A percentile compares a stretch with the other conserved stretches of the same genome.
Evolutionary conservation across 768 basidiomycete genomes (phyloP).

Genomic region (Suillus brevipes): DNA sequence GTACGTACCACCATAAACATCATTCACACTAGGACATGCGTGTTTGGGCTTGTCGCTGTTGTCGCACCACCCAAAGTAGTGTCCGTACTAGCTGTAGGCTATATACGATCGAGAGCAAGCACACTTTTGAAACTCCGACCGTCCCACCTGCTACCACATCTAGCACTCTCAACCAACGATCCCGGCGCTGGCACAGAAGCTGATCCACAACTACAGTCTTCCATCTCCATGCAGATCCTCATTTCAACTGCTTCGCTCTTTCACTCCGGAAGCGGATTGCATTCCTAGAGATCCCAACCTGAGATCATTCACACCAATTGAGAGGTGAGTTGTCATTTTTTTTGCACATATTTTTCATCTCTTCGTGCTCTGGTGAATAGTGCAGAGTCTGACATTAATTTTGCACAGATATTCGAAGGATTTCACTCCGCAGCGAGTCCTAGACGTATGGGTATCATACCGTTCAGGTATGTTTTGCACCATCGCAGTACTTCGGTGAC

Average conservation of each 20-base stretch:
- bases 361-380: background rate
- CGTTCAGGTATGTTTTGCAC: background rate
- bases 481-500: background rate
- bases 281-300: constrained; percentile 36
- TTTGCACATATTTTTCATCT: background rate
- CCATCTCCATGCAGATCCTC: constrained; percentile 21
- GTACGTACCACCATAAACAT: constrained; percentile 95
- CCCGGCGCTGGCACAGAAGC: no score
- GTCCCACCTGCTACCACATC: no score
- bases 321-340: constrained; percentile 47
- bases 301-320: constrained; percentile 61
- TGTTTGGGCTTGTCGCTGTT: constrained; percentile 75
- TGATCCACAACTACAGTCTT: no score
- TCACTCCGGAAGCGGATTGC: constrained; percentile 48
- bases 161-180: no score
- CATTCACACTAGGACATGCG: constrained; percentile 87
- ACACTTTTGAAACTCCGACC: no score
- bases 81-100: no score
- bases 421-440: constrained; percentile 83
- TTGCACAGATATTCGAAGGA: constrained; percentile 74
- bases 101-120: no score
- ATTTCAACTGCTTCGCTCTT: constrained; percentile 41
- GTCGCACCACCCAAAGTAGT: constrained; percentile 76
- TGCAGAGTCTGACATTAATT: background rate
- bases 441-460: background rate